Evolutionary conservation across 495 filamentous ascomycete species (phyloP).

Genomic region (Neurospora sp.): DNA sequence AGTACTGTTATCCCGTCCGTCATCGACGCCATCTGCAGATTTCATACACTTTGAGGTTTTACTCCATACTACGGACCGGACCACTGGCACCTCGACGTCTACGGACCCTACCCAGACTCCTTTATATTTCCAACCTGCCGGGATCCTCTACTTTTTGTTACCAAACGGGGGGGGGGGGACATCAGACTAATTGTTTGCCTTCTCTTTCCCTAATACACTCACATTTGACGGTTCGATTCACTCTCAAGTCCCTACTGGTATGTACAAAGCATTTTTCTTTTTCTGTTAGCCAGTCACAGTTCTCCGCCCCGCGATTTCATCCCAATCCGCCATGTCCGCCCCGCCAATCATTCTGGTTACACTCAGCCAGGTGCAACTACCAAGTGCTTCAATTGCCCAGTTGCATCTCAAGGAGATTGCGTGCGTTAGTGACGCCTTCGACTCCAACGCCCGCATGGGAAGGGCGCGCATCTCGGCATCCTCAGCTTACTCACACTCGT

Average conservation of each 20-base stretch:
- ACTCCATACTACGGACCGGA: neutral
- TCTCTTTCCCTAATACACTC: neutral
- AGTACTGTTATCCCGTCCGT: neutral
- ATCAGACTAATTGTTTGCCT: neutral
- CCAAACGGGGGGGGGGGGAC: neutral
- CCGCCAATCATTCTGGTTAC: neutral
- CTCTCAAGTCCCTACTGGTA: neutral
- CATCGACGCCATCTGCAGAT: neutral
- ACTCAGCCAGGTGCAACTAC: neutral
- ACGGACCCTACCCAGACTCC: neutral
- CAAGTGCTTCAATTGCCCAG: constrained; percentile 6
- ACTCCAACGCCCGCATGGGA: neutral
- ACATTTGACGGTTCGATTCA: neutral
- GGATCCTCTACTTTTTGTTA: neutral
- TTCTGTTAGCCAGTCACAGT: neutral
- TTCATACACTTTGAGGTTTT: neutral
- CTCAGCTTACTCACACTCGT: neutral
- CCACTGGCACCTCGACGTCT: neutral
- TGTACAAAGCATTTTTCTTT: neutral
- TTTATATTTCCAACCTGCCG: neutral
- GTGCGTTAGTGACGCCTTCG: constrained; percentile 22
- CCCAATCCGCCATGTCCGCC: neutral
- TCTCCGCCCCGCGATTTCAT: neutral
- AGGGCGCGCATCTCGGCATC: neutral
- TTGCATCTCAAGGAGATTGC: constrained; percentile 15